Percentiles rank a stretch among this genome's conserved stretches.
Evolutionary conservation across 1,139 yeast genomes (phyloP).

Genomic region (Kurtzmaniella quercitrusa): DNA sequence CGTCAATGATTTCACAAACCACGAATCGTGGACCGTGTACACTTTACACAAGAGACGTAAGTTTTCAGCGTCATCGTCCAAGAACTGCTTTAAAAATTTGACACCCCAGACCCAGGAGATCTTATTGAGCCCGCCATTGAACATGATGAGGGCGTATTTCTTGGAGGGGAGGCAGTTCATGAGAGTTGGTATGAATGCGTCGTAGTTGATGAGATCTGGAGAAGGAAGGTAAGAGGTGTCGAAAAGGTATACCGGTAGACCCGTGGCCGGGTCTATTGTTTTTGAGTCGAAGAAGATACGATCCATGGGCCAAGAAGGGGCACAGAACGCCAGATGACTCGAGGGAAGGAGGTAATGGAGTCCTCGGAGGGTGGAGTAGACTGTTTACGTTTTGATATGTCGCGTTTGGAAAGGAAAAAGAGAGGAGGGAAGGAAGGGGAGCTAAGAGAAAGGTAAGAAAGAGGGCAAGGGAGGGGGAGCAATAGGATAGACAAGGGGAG

Average conservation of each 20-base stretch:
- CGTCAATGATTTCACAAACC: conserved; percentile 80
- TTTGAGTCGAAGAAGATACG: conserved; percentile 58
- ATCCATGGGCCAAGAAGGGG: conserved; percentile 25
- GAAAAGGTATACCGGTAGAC: conserved; percentile 64
- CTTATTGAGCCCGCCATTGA: conserved; percentile 73
- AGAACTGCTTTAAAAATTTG: conserved; percentile 65
- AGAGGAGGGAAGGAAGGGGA: too few relatives aligned
- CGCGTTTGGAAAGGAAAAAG: too few relatives aligned
- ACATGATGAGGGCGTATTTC: conserved; percentile 64
- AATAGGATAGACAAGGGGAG: too few relatives aligned
- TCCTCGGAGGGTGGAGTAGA: too few relatives aligned
- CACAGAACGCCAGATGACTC: not conserved
- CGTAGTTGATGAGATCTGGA: conserved; percentile 42
- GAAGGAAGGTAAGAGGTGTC: conserved; percentile 73
- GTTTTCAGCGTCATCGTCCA: conserved; percentile 47
- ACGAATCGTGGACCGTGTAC: conserved; percentile 85
- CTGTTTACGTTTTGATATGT: not conserved
- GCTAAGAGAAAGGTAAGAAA: too few relatives aligned
- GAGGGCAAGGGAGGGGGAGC: too few relatives aligned
- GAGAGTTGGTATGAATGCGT: conserved; percentile 37
- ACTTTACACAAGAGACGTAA: conserved; percentile 50
- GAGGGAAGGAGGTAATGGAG: too few relatives aligned
- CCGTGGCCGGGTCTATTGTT: conserved; percentile 55
- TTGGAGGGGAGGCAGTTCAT: conserved; percentile 45
- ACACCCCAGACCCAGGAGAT: conserved; percentile 76